phyloP scores from a whole-genome alignment of 331 rosid genomes.

The Cydonia oblonga region DNA sequence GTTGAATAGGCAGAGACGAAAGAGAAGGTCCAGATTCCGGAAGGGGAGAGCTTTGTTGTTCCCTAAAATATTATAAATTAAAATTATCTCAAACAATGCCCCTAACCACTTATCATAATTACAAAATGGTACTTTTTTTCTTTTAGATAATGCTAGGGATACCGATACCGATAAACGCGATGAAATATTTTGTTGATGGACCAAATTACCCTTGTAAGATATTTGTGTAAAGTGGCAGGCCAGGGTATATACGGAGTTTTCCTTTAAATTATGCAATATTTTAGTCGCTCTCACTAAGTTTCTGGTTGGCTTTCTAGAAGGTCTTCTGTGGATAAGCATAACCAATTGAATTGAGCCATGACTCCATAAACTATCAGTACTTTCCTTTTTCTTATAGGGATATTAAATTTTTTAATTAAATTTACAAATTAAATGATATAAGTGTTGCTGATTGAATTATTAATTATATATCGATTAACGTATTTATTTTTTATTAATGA shows the following conservation, averaged over 20 bases:
- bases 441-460: too few relatives aligned
- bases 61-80: constrained; percentile 15
- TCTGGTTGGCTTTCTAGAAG: constrained; percentile 22
- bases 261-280: not conserved
- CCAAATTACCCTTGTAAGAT: not conserved
- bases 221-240: too few relatives aligned
- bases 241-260: too few relatives aligned
- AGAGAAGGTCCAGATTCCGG: too few relatives aligned
- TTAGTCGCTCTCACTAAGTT: not conserved
- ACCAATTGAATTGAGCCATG: not conserved
- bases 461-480: accelerated
- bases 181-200: too few relatives aligned
- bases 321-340: not conserved
- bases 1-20: not conserved
- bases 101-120: not conserved
- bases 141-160: too few relatives aligned
- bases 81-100: not conserved
- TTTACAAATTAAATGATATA: too few relatives aligned
- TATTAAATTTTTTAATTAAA: too few relatives aligned
- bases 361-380: not conserved
- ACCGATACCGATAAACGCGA: too few relatives aligned
- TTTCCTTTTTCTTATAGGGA: not conserved
- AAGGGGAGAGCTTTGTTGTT: not conserved
- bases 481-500: too few relatives aligned
- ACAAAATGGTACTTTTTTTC: too few relatives aligned